Base-by-base conservation (phyloP, 2,329 filamentous ascomycete species). In the Hypomyces rosellus region DNA sequence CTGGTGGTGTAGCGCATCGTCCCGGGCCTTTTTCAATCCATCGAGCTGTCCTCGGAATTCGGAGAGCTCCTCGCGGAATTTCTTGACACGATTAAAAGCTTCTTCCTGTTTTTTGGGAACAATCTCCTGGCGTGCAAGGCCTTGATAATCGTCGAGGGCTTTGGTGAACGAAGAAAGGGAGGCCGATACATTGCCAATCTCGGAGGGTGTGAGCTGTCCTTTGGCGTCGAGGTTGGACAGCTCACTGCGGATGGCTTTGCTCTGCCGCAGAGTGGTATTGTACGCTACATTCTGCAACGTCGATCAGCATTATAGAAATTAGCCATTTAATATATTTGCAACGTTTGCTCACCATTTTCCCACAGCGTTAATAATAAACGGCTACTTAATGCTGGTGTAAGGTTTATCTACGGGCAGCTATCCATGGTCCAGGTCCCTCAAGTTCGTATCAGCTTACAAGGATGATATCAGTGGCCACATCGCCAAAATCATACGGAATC, bases 41-140 rank as follows among this genome's bases (percentile, higher is more conserved):
- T 91, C 88, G 59, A 96, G 85, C 59, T 88, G 84, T 18, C 81
- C 70, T 34, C 89, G 81, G 66, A 90, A 96, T 49, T 91, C 88
- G 46, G 84, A 72, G 3, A 97, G 79, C 64, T 97, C 92, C 40
- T 78, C 69, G 52, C 89, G 84, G 70, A 99, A 99, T 61, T 84
- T 89, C 68, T 88, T 87, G 52, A 96, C 78, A 41, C 93, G 82
- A 64, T 95, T 89, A 56, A 82, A 77, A 1, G 92, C 93, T 64
- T 97, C 96, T 53, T 93, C 86, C 60, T 95, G 88, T 71, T 97
- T 99, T 53, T 88, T 86, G 4, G 87, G 80, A 50, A 95, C 91
- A 33, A 96, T 82, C 69, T 99, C 93, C 61, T 92, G 88, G 57
- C 88, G 88, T 1, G 91, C 86, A 30, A 95, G 82, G 49, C 80